phyloP scores from a whole-genome alignment of 768 basidiomycete genomes.

The Trametes cinnabarina region DNA sequence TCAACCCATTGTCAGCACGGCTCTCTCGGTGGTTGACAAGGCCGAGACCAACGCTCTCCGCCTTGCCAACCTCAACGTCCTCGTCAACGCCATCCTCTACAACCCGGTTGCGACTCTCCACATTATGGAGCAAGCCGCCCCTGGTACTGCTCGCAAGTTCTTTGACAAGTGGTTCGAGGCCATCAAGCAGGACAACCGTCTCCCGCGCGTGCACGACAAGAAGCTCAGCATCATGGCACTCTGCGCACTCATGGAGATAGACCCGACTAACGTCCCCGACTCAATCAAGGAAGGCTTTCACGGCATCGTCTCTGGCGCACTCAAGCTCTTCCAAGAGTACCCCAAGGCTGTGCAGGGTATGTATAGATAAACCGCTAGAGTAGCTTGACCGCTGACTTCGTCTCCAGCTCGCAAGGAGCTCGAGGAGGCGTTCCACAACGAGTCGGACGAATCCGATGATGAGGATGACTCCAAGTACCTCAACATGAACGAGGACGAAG shows the following conservation, averaged over 20 bases:
- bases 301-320: conserved; percentile 64
- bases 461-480: conserved; percentile 50
- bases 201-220: conserved; percentile 90
- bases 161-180: conserved; percentile 83
- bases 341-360: conserved; percentile 76
- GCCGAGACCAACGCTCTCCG: conserved; percentile 61
- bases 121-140: conserved; percentile 60
- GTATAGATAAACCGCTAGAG: conserved; percentile 13
- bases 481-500: conserved; percentile 69
- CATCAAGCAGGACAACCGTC: conserved; percentile 54
- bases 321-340: conserved; percentile 75
- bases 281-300: conserved; percentile 70
- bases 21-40: conserved; percentile 58
- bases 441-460: conserved; percentile 45
- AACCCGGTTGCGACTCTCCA: conserved; percentile 77
- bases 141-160: conserved; percentile 68
- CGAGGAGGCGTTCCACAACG: conserved; percentile 46
- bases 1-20: conserved; percentile 60
- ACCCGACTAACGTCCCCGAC: conserved; percentile 53
- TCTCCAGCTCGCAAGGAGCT: conserved; percentile 56
- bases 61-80: conserved; percentile 78
- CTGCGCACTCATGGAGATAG: conserved; percentile 73
- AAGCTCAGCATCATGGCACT: conserved; percentile 76
- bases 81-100: conserved; percentile 81
- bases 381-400: not conserved